Evolutionary conservation across 345 rosid species (phyloP).

Genomic region (Murraya paniculata): DNA sequence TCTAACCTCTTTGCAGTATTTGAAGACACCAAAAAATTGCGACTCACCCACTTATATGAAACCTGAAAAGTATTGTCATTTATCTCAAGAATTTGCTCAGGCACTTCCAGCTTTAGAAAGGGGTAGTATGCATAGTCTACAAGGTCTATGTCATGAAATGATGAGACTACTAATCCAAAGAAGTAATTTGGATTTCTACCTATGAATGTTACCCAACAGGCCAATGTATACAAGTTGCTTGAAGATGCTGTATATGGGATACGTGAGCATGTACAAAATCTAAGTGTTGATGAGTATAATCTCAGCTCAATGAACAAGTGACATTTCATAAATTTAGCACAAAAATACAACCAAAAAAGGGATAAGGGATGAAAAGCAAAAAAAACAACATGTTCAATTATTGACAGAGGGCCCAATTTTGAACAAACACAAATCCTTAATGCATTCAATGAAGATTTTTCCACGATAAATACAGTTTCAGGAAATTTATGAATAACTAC

Average conservation of each 20-base stretch:
- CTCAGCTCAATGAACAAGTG: background rate
- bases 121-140: background rate
- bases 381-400: background rate
- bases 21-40: slow-evolving; percentile 72
- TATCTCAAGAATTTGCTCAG: background rate
- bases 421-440: background rate
- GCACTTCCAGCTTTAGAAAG: background rate
- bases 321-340: background rate
- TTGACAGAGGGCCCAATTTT: background rate
- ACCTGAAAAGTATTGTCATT: slow-evolving; percentile 50
- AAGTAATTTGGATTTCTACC: background rate
- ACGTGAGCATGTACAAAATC: background rate
- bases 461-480: background rate
- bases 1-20: slow-evolving; percentile 70
- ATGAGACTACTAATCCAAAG: background rate
- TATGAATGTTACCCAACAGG: background rate
- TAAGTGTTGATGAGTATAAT: background rate
- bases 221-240: background rate
- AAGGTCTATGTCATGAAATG: background rate
- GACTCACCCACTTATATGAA: slow-evolving; percentile 96
- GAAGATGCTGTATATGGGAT: background rate
- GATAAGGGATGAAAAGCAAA: background rate
- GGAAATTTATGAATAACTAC: background rate
- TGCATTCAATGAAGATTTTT: background rate
- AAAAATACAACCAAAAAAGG: background rate